phyloP scores from a whole-genome alignment of 305 asterid genomes.

The Lippia alba region DNA sequence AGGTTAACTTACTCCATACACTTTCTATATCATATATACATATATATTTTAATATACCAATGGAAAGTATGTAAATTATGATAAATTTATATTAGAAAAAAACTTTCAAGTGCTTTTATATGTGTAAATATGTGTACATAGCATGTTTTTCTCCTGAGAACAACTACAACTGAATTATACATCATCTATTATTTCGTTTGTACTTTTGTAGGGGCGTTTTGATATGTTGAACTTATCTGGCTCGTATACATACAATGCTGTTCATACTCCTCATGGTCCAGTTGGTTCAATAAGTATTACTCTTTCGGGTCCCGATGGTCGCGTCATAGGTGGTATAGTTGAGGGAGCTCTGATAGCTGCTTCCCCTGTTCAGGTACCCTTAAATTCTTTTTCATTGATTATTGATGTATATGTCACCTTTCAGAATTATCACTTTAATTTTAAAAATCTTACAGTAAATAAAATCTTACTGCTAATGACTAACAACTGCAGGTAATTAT shows the following conservation, averaged over 20 bases:
- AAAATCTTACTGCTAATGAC: not conserved
- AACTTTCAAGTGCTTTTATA: too few species aligned
- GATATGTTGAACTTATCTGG: conserved; percentile 62
- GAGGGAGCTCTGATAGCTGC: conserved; percentile 67
- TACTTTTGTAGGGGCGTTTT: conserved; percentile 53
- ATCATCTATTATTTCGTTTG: not conserved
- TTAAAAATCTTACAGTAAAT: not conserved
- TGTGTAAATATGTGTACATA: too few species aligned
- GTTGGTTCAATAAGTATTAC: conserved; percentile 56
- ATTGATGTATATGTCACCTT: not conserved
- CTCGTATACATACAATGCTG: conserved; percentile 44
- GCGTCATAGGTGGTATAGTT: conserved; percentile 63
- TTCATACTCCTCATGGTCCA: conserved; percentile 38
- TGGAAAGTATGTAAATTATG: not conserved
- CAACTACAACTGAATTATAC: not conserved
- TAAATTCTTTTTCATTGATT: not conserved
- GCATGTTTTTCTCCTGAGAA: not conserved
- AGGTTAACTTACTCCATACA: conserved; percentile 46
- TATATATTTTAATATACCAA: too few species aligned
- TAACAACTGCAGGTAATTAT: conserved; percentile 52
- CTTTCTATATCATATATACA: not conserved
- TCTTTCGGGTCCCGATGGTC: conserved; percentile 64
- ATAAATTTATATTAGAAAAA: too few species aligned
- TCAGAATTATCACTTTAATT: not conserved
- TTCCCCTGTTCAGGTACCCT: conserved; percentile 62